Evolutionary conservation across 768 basidiomycete species (phyloP), one percentile per base, ranked within the genome.

Genomic region (Amanita thiersii): DNA sequence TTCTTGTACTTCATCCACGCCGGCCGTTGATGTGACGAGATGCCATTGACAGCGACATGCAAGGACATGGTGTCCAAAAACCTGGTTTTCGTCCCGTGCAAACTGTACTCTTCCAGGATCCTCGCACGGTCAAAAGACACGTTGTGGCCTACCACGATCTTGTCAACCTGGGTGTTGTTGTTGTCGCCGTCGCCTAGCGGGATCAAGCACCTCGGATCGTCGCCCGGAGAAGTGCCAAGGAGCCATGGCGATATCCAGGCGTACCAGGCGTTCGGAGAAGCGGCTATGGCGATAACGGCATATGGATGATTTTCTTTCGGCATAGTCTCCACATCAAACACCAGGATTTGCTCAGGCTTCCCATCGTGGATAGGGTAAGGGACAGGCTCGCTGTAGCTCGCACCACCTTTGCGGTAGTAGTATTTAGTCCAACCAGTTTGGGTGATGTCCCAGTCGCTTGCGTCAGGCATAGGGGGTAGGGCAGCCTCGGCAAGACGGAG

Each of bases 171-270:
- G n/a, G n/a, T n/a, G n/a, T n/a, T n/a, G 1, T 81, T 67, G 0
- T 57, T 48, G 8, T 56, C 46, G 7, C 75, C 59, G 39, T 72
- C 62, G 1, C 88, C 86, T 2, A 93, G 46, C 0, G 90, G 81
- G 38, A 93, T 78, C 40, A 94, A 67, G 21, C 93, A 88, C 32
- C 76, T 65, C 6, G 69, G 64, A 43, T 67, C 60, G 1, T 62
- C 56, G n/a, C n/a, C n/a, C n/a, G 26, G 26, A 14, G 76, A 64
- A 37, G 80, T 67, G 10, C 74, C 75, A 3, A 92, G 69, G 7
- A 96, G 61, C 91, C 91, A 94, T 0, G 96, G 96, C 0, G 88
- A 92, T 47, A 96, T 77, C 93, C 96, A 99, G 2, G 77, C 77
- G 55, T 98, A 99, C 94, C 96, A 98, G 1, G 79, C 83, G 37